A percentile compares a stretch with the other conserved stretches of the same genome.
Conservation (phyloP, 306 rosid species). For the Cucumis hystrix region DNA sequence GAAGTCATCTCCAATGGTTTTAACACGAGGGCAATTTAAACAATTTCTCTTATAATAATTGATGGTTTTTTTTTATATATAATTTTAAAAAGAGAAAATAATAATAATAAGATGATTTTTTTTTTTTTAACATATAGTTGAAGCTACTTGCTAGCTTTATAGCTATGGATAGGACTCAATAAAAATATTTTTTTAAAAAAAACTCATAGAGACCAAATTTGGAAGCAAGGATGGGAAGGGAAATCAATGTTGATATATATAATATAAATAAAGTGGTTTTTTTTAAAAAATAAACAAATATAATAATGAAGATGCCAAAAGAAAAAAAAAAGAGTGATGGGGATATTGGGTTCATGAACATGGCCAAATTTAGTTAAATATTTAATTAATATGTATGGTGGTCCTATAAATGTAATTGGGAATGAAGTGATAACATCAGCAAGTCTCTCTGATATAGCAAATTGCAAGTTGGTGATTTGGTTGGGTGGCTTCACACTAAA, state of each 20-base stretch:
- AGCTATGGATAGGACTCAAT: neutral
- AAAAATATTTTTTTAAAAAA: neutral
- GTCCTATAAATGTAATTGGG: neutral
- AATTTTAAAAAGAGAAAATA: no score
- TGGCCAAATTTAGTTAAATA: neutral
- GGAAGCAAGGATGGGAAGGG: neutral
- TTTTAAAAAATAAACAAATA: neutral
- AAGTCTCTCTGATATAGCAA: neutral
- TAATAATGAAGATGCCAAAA: neutral
- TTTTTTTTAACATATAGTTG: no score
- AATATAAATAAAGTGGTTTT: neutral
- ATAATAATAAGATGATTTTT: no score
- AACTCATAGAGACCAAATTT: neutral
- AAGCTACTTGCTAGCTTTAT: neutral
- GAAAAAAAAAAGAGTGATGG: neutral
- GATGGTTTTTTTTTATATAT: no score
- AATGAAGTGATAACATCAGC: neutral
- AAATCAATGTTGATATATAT: neutral
- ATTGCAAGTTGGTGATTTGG: neutral
- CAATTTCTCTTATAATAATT: no score
- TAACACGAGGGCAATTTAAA: constrained; percentile 6
- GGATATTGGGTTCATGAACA: neutral
- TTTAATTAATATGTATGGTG: neutral
- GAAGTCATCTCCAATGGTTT: neutral
- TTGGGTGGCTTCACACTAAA: neutral